Evolutionary conservation across 805 yeast species (phyloP), one percentile per base, ranked within the genome.

Genomic region (Metschnikowia drakensbergensis): DNA sequence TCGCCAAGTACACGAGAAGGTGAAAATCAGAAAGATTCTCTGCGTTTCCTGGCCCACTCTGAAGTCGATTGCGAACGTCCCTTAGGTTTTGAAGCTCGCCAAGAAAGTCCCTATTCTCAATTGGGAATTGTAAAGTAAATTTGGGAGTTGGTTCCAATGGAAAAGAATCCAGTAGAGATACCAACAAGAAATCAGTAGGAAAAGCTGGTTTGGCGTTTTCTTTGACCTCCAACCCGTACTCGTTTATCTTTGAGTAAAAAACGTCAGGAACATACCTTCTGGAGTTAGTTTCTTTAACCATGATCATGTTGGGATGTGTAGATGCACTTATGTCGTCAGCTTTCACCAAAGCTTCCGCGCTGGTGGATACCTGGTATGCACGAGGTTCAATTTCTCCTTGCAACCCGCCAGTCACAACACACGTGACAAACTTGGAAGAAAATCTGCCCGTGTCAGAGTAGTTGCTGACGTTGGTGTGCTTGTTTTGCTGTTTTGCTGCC

Each of bases 251-350:
- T 66, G 83, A 82, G 73, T 86, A 94, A 60, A 88, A 87, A 26
- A 94, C 85, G 53, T 94, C 99, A 0, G 99, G 99, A 11, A 94
- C 98, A 58, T 92, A 94, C 48, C 97, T 77, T 7, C 75, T 77
- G 17, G 77, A 75, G 36, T 80, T 79, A n/a, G 88, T 83, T 28
- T 81, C 84, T 60, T 88, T 86, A 54, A 94, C 83, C 57, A 82
- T 85, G 62, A 92, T 83, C 73, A 85, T 82, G 22, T 90, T 82
- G 0, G 99, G 97, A 61, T 90, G 92, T 0, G 97, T 88, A 1
- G 96, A 86, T 0, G 96, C 92, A 30, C 84, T 76, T 29, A 94
- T 82, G 54, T 92, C 79, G 59, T 87, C 96, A 0, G 98, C 96
- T 42, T 79, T 77, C 0, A 88, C 89, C 60, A 94, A 73, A 0